phyloP scores from a whole-genome alignment of 345 rosid species.

The Sonneratia caseolaris region DNA sequence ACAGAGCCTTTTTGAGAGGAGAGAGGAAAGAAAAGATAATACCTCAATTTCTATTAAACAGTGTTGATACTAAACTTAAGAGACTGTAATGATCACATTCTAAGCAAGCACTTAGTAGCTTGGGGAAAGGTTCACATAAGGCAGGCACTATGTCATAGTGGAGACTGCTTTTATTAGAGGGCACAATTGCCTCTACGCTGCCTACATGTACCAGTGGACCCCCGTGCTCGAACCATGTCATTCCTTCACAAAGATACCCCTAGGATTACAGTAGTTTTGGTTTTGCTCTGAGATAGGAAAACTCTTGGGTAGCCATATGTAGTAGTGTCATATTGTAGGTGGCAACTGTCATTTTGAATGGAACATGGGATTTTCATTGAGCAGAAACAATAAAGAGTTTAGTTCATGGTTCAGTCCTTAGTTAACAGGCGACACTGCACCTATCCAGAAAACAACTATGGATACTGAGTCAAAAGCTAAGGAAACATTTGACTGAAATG shows the following conservation, averaged over 20 bases:
- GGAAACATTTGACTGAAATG: not conserved
- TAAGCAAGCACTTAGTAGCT: not conserved
- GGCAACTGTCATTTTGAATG: too few relatives aligned
- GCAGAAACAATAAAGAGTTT: not conserved
- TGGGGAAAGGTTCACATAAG: not conserved
- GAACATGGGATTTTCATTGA: not conserved
- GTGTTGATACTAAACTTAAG: not conserved
- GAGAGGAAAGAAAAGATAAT: not conserved
- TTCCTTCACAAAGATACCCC: not conserved
- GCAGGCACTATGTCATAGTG: not conserved
- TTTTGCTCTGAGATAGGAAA: not conserved
- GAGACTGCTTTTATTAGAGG: not conserved
- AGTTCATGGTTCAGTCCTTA: not conserved
- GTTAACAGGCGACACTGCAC: not conserved
- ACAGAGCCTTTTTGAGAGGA: conserved; percentile 49
- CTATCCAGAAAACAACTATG: not conserved
- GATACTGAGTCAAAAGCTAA: not conserved
- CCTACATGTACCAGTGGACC: not conserved
- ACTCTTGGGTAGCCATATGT: not conserved
- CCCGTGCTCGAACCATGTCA: not conserved
- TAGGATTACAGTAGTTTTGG: not conserved
- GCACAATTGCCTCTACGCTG: not conserved
- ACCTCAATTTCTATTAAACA: not conserved
- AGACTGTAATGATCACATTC: not conserved
- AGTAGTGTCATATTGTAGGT: too few relatives aligned